These are phyloP conservation scores for Bipolaris cookei DNA, from an alignment of 2,329 filamentous ascomycete genomes.

Conservation along the genomic window DNA sequence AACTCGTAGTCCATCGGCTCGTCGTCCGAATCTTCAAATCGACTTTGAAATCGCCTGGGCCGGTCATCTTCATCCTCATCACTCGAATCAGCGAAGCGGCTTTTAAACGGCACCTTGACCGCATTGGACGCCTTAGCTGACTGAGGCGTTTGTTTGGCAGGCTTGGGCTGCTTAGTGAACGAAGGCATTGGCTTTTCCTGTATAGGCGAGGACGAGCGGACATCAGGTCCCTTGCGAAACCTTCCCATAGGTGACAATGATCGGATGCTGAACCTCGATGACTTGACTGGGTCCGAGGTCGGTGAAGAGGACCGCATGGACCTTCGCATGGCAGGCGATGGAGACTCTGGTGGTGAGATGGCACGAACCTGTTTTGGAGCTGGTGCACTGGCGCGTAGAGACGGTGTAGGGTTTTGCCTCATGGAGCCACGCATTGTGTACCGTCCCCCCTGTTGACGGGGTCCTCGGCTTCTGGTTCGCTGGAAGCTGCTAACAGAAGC, in stretches of 20 bases:
- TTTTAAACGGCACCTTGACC: constrained; percentile 37
- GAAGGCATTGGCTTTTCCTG: constrained; percentile 21
- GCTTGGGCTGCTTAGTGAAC: constrained; percentile 32
- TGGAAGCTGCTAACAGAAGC: constrained; percentile 76
- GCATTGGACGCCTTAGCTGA: constrained; percentile 23
- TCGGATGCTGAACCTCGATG: constrained; percentile 70
- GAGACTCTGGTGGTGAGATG: constrained; percentile 43
- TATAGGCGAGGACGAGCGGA: constrained; percentile 23
- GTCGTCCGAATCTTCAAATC: constrained; percentile 57
- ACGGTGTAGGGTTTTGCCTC: constrained; percentile 56
- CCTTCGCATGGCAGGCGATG: constrained; percentile 37
- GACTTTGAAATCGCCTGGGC: constrained; percentile 51
- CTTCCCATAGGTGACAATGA: constrained; percentile 72
- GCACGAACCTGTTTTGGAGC: constrained; percentile 52
- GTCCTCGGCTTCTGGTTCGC: constrained; percentile 57
- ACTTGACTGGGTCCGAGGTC: constrained; percentile 38
- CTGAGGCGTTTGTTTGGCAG: constrained; percentile 24
- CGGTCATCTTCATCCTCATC: constrained; percentile 57
- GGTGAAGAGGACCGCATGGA: constrained; percentile 45
- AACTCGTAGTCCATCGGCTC: constrained; percentile 55
- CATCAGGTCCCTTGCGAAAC: constrained; percentile 49
- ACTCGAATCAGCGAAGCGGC: constrained; percentile 73
- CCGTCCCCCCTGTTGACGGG: constrained; percentile 50
- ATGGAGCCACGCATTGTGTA: constrained; percentile 76
- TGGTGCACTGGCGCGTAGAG: constrained; percentile 38